These are phyloP conservation scores for Trichoderma asperellum DNA, from an alignment of 2,329 filamentous ascomycete species.

Conservation along the genomic window DNA sequence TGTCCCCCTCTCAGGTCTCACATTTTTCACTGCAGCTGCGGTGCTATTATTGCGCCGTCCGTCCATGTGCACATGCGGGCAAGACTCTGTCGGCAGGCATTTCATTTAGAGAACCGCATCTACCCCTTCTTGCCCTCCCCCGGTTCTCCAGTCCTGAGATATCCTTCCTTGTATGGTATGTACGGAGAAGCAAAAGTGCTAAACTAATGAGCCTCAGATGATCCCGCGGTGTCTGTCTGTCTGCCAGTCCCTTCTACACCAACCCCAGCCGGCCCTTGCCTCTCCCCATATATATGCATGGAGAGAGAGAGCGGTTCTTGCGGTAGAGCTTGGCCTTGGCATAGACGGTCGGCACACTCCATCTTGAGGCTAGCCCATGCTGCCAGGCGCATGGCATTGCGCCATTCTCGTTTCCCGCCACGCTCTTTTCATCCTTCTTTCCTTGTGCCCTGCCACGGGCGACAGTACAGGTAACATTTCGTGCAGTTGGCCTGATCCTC, in stretches of 20 bases:
- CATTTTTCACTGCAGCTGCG: background rate
- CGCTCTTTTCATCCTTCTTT: background rate
- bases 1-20: background rate
- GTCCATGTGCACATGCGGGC: background rate
- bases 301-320: constrained; percentile 1
- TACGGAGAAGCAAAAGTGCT: constrained; percentile 11
- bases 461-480: constrained; percentile 1
- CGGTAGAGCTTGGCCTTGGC: constrained; percentile 14
- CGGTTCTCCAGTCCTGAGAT: background rate
- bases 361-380: background rate
- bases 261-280: background rate
- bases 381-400: constrained; percentile 10
- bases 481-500: constrained; percentile 2
- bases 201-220: constrained; percentile 5
- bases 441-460: background rate
- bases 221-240: constrained; percentile 15
- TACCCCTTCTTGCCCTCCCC: background rate
- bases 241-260: background rate
- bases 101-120: background rate
- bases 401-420: constrained; percentile 14
- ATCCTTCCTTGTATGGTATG: background rate
- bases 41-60: background rate
- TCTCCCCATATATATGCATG: background rate
- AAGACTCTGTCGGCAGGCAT: background rate
- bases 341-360: background rate